Conservation (phyloP, 2,329 filamentous ascomycete genomes). For the Ciborinia camelliae region DNA sequence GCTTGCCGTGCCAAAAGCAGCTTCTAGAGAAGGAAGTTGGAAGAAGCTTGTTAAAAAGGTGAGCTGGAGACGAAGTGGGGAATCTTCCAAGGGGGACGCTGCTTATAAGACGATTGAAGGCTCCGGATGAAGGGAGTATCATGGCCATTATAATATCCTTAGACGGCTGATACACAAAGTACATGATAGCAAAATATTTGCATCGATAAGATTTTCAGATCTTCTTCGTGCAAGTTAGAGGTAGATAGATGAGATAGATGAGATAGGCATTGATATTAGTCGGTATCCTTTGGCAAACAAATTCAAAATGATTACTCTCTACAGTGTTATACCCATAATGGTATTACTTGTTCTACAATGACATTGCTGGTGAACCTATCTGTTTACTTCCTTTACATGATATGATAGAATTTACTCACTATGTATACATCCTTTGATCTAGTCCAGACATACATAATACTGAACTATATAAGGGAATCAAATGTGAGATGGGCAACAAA, state of each 20-base stretch:
- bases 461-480: too few relatives aligned
- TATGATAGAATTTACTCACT: too few relatives aligned
- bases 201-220: neutral
- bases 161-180: neutral
- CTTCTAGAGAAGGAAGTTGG: neutral
- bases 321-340: too few relatives aligned
- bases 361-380: too few relatives aligned
- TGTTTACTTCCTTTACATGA: too few relatives aligned
- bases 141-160: neutral
- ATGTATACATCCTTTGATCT: too few relatives aligned
- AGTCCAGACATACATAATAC: too few relatives aligned
- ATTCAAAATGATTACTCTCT: too few relatives aligned
- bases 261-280: neutral
- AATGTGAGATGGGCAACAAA: too few relatives aligned
- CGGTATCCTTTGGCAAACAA: too few relatives aligned
- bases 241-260: neutral
- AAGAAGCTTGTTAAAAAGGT: neutral
- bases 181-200: neutral
- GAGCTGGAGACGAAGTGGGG: neutral
- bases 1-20: neutral
- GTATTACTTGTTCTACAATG: too few relatives aligned
- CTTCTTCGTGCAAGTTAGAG: neutral
- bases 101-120: neutral
- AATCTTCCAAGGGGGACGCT: neutral
- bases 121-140: neutral